Evolutionary conservation across 2,329 filamentous ascomycete species (phyloP).

Genomic region (Beauveria caledonica): DNA sequence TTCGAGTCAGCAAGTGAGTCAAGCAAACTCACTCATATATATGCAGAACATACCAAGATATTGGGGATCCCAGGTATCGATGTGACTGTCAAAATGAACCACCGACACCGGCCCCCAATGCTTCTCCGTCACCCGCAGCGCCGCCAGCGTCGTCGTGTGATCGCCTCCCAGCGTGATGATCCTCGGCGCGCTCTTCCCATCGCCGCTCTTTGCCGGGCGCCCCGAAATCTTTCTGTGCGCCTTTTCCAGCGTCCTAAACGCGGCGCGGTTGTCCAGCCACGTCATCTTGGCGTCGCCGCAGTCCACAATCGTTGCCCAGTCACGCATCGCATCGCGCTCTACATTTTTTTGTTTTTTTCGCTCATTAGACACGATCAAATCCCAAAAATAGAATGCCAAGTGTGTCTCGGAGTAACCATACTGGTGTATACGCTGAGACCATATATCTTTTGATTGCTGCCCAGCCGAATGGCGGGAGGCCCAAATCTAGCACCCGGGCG

Average conservation of each 20-base stretch:
- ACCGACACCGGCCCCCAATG: constrained; percentile 56
- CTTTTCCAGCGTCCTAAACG: constrained; percentile 17
- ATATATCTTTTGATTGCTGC: constrained; percentile 52
- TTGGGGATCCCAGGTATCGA: constrained; percentile 18
- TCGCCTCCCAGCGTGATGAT: constrained; percentile 63
- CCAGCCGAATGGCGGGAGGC: constrained; percentile 71
- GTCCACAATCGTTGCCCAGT: constrained; percentile 68
- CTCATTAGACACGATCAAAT: background rate
- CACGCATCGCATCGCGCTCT: constrained; percentile 16
- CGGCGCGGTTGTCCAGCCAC: constrained; percentile 17
- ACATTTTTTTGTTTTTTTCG: no score
- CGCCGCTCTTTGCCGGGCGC: constrained; percentile 11
- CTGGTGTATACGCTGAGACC: constrained; percentile 17
- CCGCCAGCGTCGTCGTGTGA: constrained; percentile 58
- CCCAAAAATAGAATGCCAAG: no score
- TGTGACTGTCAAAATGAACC: constrained; percentile 61
- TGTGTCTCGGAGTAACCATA: background rate
- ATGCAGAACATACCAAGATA: background rate
- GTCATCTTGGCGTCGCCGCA: constrained; percentile 55
- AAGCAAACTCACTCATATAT: no score
- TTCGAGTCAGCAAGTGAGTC: background rate
- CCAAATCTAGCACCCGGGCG: constrained; percentile 55
- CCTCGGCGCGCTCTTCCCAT: constrained; percentile 13
- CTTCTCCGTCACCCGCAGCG: constrained; percentile 52
- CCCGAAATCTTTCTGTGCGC: constrained; percentile 16